Evolutionary conservation across 2,329 filamentous ascomycete genomes (phyloP).

Genomic region (Paraphaeosphaeria sporulosa): DNA sequence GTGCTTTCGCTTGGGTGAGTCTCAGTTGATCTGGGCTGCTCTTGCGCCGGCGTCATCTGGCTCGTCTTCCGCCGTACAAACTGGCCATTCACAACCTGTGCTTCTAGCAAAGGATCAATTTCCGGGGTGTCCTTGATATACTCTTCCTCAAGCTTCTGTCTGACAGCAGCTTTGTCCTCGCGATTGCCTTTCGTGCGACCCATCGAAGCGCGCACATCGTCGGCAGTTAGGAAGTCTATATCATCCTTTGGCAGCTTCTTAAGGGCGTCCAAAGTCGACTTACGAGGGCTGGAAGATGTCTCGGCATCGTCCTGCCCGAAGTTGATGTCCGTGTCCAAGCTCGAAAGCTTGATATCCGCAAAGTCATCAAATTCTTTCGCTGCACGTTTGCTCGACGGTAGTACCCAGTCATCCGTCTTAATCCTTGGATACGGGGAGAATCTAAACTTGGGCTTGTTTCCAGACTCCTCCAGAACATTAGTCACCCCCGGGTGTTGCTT

Average conservation of each 20-base stretch:
- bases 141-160: conserved; percentile 37
- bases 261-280: conserved; percentile 38
- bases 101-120: conserved; percentile 33
- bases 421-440: conserved; percentile 6
- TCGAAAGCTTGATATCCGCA: not conserved
- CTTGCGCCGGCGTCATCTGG: conserved; percentile 25
- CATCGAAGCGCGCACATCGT: conserved; percentile 53
- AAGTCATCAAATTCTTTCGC: not conserved
- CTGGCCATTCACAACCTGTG: conserved; percentile 39
- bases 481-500: not conserved
- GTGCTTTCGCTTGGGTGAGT: not conserved
- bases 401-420: conserved; percentile 1
- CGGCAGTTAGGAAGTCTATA: conserved; percentile 52
- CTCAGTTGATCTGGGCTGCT: not conserved
- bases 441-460: not conserved
- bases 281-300: not conserved
- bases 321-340: not conserved
- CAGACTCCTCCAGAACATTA: not conserved
- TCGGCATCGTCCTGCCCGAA: not conserved
- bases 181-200: conserved; percentile 32
- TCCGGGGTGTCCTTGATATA: conserved; percentile 26
- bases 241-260: conserved; percentile 47
- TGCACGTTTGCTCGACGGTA: not conserved
- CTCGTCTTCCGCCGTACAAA: conserved; percentile 36
- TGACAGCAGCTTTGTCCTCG: conserved; percentile 24